Base-by-base conservation (phyloP, 768 basidiomycete genomes). In the Hygrophorus pudorinus region DNA sequence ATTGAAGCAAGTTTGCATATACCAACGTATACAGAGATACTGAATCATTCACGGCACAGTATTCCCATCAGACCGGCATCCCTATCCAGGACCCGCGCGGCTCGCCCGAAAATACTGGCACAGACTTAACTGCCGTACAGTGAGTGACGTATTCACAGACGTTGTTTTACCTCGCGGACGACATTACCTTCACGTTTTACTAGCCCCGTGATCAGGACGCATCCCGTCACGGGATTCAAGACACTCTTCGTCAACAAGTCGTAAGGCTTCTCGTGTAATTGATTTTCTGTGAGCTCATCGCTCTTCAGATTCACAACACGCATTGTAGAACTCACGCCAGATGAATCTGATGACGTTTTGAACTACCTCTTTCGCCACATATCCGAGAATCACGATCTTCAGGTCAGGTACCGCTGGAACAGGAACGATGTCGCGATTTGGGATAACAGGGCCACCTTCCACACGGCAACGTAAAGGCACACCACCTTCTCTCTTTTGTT, bases 221-320 rank as follows among this genome's bases (percentile, higher is more conserved):
- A 78, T 50, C 77, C 78, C 14, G 71, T 81, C 4, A 79, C 77
- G 0, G 77, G 77, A 3, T 78, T 68, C 65, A 76, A 75, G 52
- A 58, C 67, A 0, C 52, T 80, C 9, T 80, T 71, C 48, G 73
- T 79, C 38, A 79, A 78, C 61, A 63, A 59, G 52, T 64, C 55
- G 70, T 71, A 41, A n/a, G 64, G 51, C 18, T 12, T 13, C 30
- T 30, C 38, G 5, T 16, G 5, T 12, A 27, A 24, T 16, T 37
- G 2, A 27, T 8, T 6, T 11, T 1, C 17, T 13, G 10, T n/a
- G 13, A 17, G 11, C 14, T 28, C n/a, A n/a, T n/a, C 24, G 24
- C 24, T 24, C 38, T 34, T 5, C 41, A 74, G 72, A 4, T 80
- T 80, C 62, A 78, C 76, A 2, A 70, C 59, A 41, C 66, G 70